These are phyloP conservation scores for Phalaenopsis hybrid DNA, from an alignment of 116 monocot species.

Conservation along the genomic window DNA sequence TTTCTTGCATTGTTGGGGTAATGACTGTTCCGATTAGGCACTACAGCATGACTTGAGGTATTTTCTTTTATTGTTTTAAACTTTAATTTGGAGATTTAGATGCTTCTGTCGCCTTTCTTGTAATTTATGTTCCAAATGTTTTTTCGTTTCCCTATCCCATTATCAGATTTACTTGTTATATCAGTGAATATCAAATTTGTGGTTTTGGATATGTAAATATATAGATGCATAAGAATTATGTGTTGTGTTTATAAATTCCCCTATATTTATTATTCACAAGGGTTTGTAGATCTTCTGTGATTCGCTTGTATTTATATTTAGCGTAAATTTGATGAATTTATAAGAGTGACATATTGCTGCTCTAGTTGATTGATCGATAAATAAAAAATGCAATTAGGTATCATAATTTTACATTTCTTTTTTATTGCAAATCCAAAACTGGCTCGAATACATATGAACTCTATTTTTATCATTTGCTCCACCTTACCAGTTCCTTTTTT, in stretches of 20 bases:
- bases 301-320: neutral
- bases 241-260: neutral
- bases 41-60: neutral
- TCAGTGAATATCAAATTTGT: too few relatives aligned
- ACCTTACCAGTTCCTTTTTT: neutral
- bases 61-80: neutral
- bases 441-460: neutral
- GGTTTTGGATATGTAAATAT: too few relatives aligned
- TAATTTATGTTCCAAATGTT: neutral
- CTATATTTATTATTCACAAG: neutral
- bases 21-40: constrained; percentile 2
- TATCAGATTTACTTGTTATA: neutral
- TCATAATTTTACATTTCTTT: neutral
- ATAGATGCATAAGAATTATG: too few relatives aligned
- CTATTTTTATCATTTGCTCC: neutral
- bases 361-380: neutral
- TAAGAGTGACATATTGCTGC: neutral
- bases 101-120: neutral
- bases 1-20: neutral
- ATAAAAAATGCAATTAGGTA: neutral
- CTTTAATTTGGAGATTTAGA: too few relatives aligned
- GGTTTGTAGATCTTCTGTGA: neutral
- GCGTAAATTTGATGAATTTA: neutral
- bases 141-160: neutral
- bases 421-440: neutral